Conservation (phyloP, 257 asterid genomes). For the Forsythia suspensa region DNA sequence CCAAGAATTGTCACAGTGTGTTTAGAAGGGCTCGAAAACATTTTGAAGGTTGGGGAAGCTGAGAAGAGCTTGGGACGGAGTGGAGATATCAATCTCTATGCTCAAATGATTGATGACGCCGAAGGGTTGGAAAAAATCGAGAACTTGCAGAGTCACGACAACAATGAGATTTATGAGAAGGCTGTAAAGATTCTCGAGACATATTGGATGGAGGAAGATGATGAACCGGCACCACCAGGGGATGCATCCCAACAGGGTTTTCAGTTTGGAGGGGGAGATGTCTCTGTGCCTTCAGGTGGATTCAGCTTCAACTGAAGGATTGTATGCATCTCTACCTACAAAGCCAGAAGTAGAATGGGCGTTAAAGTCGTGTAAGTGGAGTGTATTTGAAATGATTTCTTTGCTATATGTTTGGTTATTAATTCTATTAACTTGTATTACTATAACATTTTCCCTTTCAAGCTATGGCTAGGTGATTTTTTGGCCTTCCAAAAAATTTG, state of each 20-base stretch:
- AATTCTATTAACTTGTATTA: not conserved
- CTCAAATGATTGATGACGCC: constrained; percentile 13
- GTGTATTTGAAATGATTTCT: not conserved
- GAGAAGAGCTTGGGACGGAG: constrained; percentile 40
- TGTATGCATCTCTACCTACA: not conserved
- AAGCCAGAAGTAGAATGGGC: not conserved
- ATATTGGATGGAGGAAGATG: constrained; percentile 56
- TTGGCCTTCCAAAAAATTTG: not conserved
- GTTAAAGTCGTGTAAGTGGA: not conserved
- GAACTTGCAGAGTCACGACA: no score
- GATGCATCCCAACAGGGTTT: constrained; percentile 39
- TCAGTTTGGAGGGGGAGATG: constrained; percentile 36
- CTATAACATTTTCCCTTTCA: not conserved
- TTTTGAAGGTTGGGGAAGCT: constrained; percentile 46
- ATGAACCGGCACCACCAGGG: constrained; percentile 42
- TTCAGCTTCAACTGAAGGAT: constrained; percentile 34
- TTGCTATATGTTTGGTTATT: not conserved
- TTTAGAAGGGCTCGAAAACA: constrained; percentile 9
- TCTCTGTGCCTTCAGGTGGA: constrained; percentile 40
- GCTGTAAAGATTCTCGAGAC: constrained; percentile 44
- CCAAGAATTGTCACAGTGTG: constrained; percentile 49
- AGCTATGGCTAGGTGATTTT: not conserved
- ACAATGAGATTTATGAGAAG: no score
- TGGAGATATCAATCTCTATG: constrained; percentile 38
- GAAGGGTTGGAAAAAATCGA: no score